Evolutionary conservation across 305 asterid species (phyloP), one percentile per base, ranked within the genome.

Genomic region (Solanum hybrid): DNA sequence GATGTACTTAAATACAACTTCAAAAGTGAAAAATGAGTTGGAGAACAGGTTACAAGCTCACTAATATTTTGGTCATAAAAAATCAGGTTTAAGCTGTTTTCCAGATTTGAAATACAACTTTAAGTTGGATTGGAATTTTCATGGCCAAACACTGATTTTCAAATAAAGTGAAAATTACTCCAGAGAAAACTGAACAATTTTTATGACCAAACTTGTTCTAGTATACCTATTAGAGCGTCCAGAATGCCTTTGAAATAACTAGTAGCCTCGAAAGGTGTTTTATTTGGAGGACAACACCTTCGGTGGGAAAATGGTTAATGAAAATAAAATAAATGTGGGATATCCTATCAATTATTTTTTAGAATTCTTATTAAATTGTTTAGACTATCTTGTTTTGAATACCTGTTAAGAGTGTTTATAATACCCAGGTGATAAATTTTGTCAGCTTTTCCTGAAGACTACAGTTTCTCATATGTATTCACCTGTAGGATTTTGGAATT

Each of bases 401-500:
- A 84, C 73, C 37, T 81, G 9, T 42, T 40, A 6, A 40, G 69
- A 81, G 86, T 14, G 66, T 79, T 37, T 13, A 79, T 19, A 24
- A 79, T 15, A 42, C 24, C 37, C 32, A 26, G 86, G 86, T 81
- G 26, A 78, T 78, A 35, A 29, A 29, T 17, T 56, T 56, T 84
- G 38, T 56, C 69, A 45, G 29, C 29, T 82, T 34, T 84, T 84
- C 87, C 71, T 42, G 71, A 51, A 29, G 87, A 40, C 24, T 84
- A 84, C 27, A 84, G 73, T 29, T 45, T 84, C 73, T 84, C 40
- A 84, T 29, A 45, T 45, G 40, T 29, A 45, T 82, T 81, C 37
- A 89, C 90, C 89, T 79, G 64, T 94, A 97, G 99, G 99, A 97
- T 89, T 97, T 97, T 92, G 99, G 99, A 92, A 96, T 97, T 91